Conservation (phyloP, 495 filamentous ascomycete species). For the Parachaetomium inaequale region DNA sequence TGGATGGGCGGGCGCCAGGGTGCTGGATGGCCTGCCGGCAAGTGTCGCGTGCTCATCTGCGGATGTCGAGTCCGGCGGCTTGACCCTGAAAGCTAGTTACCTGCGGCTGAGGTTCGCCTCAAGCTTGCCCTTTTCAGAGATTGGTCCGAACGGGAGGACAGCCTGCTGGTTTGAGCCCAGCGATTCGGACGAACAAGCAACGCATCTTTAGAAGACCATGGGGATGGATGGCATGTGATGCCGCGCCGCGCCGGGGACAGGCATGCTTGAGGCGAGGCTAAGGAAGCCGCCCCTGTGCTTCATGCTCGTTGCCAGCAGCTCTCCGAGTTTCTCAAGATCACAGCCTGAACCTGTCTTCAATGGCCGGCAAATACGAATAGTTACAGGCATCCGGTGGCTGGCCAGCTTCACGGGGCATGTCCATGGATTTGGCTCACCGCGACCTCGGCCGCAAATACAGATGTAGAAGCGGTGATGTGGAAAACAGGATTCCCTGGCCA, state of each 20-base stretch:
- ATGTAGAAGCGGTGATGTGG: too few relatives aligned
- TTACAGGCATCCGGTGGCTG: too few relatives aligned
- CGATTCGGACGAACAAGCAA: neutral
- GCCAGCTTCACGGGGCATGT: too few relatives aligned
- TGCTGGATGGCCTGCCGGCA: neutral
- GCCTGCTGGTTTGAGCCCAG: neutral
- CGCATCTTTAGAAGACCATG: neutral
- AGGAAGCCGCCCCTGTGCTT: too few relatives aligned
- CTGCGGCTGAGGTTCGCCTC: neutral
- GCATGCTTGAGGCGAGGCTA: neutral
- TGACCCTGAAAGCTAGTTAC: neutral
- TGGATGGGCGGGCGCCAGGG: neutral
- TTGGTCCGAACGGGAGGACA: neutral
- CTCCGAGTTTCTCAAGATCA: too few relatives aligned
- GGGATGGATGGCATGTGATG: neutral
- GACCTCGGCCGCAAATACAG: too few relatives aligned
- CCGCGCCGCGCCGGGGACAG: neutral
- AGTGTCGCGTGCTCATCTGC: conserved; percentile 6
- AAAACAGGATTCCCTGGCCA: neutral
- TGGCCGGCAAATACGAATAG: too few relatives aligned
- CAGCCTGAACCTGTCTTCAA: too few relatives aligned
- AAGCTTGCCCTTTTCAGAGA: neutral
- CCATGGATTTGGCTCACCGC: too few relatives aligned
- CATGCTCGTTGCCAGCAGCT: too few relatives aligned
- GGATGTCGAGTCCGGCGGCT: neutral